Evolutionary conservation across 2,329 filamentous ascomycete genomes (phyloP).

Genomic region (Huntiella abstrusa): DNA sequence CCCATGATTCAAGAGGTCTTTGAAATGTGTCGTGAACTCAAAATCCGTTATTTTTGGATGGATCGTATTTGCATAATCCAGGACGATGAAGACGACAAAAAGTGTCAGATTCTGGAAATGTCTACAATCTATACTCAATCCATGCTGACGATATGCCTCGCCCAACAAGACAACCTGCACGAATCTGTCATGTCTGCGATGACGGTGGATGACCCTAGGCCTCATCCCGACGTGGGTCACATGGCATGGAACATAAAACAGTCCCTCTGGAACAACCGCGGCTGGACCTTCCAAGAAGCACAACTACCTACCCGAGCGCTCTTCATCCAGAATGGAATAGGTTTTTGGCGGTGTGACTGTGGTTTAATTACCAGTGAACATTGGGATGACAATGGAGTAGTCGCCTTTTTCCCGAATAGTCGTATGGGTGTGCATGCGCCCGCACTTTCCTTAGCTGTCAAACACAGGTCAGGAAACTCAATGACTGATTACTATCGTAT

Average conservation of each 20-base stretch:
- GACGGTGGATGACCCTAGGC: too few species aligned
- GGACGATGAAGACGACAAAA: not conserved
- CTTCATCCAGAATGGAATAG: too few species aligned
- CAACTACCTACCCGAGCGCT: not conserved
- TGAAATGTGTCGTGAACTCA: not conserved
- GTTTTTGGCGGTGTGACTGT: too few species aligned
- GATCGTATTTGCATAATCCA: not conserved
- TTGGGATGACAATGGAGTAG: too few species aligned
- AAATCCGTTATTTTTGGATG: not conserved
- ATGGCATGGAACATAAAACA: not conserved
- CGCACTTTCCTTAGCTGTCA: too few species aligned
- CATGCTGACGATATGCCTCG: not conserved
- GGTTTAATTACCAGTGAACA: too few species aligned
- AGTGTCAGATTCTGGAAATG: not conserved
- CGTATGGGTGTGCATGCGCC: too few species aligned
- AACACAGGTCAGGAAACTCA: too few species aligned
- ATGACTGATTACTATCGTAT: too few species aligned
- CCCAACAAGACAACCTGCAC: not conserved
- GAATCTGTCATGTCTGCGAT: too few species aligned
- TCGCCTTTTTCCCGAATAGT: too few species aligned
- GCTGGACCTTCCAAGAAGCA: not conserved
- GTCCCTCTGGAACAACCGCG: not conserved
- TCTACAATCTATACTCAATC: not conserved
- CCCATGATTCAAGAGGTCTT: not conserved
- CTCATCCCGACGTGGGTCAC: not conserved